A percentile compares a stretch with the other conserved stretches of the same genome.
Evolutionary conservation across 2,329 filamentous ascomycete species (phyloP).

Genomic region (Apiospora marii): DNA sequence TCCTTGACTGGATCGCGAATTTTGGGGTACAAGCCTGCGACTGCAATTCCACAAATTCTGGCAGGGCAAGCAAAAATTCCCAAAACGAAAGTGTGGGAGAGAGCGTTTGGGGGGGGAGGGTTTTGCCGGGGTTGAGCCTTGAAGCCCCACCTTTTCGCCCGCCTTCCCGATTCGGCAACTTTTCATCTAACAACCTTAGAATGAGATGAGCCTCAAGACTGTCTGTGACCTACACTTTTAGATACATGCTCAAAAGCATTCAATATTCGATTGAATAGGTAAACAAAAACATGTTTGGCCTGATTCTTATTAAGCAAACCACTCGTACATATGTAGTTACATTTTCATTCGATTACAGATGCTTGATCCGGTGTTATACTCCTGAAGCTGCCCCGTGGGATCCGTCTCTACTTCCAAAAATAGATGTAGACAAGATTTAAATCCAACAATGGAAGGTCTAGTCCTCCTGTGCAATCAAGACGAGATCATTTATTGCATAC

Average conservation of each 20-base stretch:
- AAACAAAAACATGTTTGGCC: too few relatives aligned
- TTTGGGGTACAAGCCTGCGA: not conserved
- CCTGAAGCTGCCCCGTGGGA: not conserved
- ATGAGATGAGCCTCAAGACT: not conserved
- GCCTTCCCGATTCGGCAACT: constrained; percentile 1
- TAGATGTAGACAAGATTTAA: not conserved
- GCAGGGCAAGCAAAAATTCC: constrained; percentile 17
- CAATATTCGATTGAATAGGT: not conserved
- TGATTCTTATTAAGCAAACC: not conserved
- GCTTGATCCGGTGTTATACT: not conserved
- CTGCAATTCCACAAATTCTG: constrained; percentile 16
- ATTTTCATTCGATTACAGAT: not conserved
- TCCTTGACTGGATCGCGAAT: constrained; percentile 18
- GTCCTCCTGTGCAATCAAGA: not conserved
- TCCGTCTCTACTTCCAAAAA: not conserved
- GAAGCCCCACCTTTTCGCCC: not conserved
- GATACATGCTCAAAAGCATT: not conserved
- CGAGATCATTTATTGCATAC: not conserved
- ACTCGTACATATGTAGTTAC: not conserved
- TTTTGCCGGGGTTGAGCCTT: not conserved
- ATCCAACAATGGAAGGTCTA: not conserved
- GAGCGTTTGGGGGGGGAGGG: not conserved
- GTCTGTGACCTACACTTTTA: not conserved
- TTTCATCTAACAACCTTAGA: not conserved
- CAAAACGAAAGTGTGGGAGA: constrained; percentile 12